Base-by-base conservation (phyloP, 805 yeast species). In the Tetrapisispora iriomotensis region DNA sequence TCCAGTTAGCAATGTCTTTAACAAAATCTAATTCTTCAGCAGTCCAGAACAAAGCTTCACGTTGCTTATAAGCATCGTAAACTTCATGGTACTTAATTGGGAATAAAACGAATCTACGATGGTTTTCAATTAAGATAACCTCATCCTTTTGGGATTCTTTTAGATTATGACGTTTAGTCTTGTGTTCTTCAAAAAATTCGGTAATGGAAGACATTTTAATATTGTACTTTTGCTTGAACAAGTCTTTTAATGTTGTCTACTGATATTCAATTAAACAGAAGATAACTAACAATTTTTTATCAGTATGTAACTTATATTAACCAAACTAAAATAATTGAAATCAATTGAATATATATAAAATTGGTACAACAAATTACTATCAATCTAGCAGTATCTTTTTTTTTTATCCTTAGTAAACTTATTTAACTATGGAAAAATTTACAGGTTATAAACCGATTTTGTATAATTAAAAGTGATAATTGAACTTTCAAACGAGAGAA, bases 41-140 rank as follows among this genome's bases (percentile, higher is more conserved):
- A 32, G 97, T 88, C 98, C 98, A 90, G 75, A 90, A 90, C 8
- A 96, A 85, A 15, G 98, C 96, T 72, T 90, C 98, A 36, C 96
- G 95, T 68, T 86, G 86, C 72, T 90, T 90, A 69, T 90, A 90
- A 75, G 92, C 88, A 65, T 88, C 95, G 96, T 97, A 90, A 61
- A 90, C 83, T 69, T 88, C 96, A 61, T 88, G 90, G 70, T 86
- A 90, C 67, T 85, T 83, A 67, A 90, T 86, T 51, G 98, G 98
- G 77, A 90, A 88, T 50, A 90, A 70, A 37, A 90, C 97, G 55
- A 87, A 90, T 61, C 98, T 79, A 60, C 77, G 77, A 51, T 75
- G 76, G 75, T 90, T 90, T 68, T 90, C 97, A 42, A 62, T 58
- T 55, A 90, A 74, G 54, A 90, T 66, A 4, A 96, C 95, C 72